These are phyloP conservation scores for Penicillium fimorum DNA, from an alignment of 495 filamentous ascomycete genomes.

Conservation along the genomic window DNA sequence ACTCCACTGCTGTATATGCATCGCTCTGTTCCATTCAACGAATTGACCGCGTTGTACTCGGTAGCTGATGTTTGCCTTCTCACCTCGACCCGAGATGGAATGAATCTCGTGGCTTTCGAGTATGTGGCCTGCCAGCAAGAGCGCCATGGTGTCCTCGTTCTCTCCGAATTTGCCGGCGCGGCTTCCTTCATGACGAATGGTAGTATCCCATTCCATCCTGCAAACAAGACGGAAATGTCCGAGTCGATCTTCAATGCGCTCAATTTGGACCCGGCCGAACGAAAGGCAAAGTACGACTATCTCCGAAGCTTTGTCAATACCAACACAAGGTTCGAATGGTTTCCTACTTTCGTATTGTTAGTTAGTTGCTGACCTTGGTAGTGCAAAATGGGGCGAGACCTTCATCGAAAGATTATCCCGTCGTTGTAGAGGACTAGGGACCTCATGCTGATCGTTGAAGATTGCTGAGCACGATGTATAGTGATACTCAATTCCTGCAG, in stretches of 20 bases:
- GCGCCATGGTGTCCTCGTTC: conserved; percentile 81
- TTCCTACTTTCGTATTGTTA: not conserved
- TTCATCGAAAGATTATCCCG: conserved; percentile 35
- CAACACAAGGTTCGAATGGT: conserved; percentile 66
- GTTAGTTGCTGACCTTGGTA: conserved; percentile 14
- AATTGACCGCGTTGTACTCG: conserved; percentile 89
- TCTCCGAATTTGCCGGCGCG: conserved; percentile 91
- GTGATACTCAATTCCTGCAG: too few species aligned
- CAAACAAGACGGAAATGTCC: conserved; percentile 85
- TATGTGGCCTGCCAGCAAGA: conserved; percentile 88
- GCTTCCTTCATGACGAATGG: conserved; percentile 78
- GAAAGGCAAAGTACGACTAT: conserved; percentile 72
- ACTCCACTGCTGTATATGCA: conserved; percentile 95
- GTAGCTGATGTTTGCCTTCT: conserved; percentile 88
- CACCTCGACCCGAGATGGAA: conserved; percentile 88
- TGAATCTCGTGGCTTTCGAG: conserved; percentile 96
- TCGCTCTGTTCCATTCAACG: conserved; percentile 82
- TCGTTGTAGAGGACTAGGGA: conserved; percentile 11
- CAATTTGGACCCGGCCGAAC: conserved; percentile 77
- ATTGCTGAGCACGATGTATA: not conserved
- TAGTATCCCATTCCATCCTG: conserved; percentile 84
- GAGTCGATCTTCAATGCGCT: conserved; percentile 81
- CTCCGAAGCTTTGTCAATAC: conserved; percentile 81
- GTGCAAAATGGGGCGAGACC: conserved; percentile 39
- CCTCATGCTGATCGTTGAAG: conserved; percentile 10